A percentile compares a stretch with the other conserved stretches of the same genome.
Conservation (phyloP, 2,329 filamentous ascomycete genomes). For the Lachnum nothofagi region DNA sequence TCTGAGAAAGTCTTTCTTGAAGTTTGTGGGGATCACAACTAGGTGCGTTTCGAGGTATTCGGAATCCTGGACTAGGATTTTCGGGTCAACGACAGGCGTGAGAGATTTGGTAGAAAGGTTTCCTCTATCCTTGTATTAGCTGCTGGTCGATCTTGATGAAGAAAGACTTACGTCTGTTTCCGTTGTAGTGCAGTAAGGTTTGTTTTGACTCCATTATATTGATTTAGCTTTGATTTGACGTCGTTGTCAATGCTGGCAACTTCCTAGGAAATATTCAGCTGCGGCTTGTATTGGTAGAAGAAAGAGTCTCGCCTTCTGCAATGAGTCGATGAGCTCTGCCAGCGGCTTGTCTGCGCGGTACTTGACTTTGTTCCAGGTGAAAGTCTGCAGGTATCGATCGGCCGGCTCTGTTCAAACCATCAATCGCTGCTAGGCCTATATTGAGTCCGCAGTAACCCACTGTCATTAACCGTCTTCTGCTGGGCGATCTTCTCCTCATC, state of each 20-base stretch:
- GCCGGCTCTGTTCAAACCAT: constrained; percentile 66
- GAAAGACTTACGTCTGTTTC: constrained; percentile 69
- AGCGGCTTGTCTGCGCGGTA: constrained; percentile 91
- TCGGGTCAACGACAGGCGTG: constrained; percentile 78
- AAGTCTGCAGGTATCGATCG: constrained; percentile 83
- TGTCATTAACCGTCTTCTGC: constrained; percentile 74
- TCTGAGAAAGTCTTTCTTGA: constrained; percentile 82
- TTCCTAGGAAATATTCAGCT: constrained; percentile 52
- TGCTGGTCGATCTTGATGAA: background rate
- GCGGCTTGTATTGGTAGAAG: background rate
- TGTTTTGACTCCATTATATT: constrained; percentile 88
- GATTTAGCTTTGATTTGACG: constrained; percentile 87
- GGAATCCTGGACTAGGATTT: constrained; percentile 76
- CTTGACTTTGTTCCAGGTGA: constrained; percentile 96
- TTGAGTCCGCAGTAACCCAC: constrained; percentile 49
- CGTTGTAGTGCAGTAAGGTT: constrained; percentile 76
- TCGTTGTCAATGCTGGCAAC: constrained; percentile 89
- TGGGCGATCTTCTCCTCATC: constrained; percentile 59
- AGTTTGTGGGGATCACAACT: constrained; percentile 74
- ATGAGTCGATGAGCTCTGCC: constrained; percentile 74
- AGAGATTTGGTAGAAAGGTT: constrained; percentile 94
- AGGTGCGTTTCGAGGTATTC: constrained; percentile 97
- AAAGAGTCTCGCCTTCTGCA: constrained; percentile 66
- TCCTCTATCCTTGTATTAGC: constrained; percentile 50
- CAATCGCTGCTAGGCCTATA: constrained; percentile 3